Evolutionary conservation across 1,284 basidiomycete genomes (phyloP).

Genomic region (Apiotrichum gamsii): DNA sequence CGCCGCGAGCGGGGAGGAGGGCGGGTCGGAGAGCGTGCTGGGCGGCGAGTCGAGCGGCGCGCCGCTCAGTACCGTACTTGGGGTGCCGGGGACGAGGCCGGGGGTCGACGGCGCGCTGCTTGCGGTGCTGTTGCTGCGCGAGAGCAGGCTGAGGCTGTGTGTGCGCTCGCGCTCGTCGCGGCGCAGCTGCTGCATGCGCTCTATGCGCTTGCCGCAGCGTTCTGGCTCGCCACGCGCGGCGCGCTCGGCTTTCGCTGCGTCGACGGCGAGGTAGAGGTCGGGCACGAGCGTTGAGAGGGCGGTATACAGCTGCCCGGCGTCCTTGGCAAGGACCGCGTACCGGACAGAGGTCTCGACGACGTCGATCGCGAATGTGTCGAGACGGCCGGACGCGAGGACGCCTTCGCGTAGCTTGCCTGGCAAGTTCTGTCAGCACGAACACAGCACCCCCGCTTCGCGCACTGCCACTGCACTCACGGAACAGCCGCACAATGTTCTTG

Average conservation of each 20-base stretch:
- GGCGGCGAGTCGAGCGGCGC: background rate
- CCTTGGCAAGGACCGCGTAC: conserved; percentile 35
- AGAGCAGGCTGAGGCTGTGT: too few species aligned
- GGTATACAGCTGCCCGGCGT: conserved; percentile 36
- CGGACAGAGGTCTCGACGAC: conserved; percentile 43
- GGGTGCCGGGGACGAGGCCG: too few species aligned
- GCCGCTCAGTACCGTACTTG: too few species aligned
- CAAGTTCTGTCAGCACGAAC: too few species aligned
- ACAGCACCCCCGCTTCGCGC: too few species aligned
- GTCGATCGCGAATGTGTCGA: conserved; percentile 43
- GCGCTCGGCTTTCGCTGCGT: conserved; percentile 1
- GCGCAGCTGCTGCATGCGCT: too few species aligned
- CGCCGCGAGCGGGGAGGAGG: too few species aligned
- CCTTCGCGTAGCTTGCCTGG: conserved; percentile 46
- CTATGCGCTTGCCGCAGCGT: background rate
- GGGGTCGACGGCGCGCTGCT: too few species aligned
- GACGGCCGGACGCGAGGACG: conserved; percentile 36
- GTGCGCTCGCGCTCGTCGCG: too few species aligned
- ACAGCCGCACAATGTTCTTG: conserved; percentile 38
- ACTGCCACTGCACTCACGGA: too few species aligned
- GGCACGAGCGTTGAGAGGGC: conserved; percentile 41
- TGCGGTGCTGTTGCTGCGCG: too few species aligned
- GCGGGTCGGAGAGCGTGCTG: background rate
- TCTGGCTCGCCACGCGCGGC: background rate
- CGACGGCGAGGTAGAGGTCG: conserved; percentile 29